Percentiles rank a stretch among this genome's conserved stretches.
Evolutionary conservation across 2,329 filamentous ascomycete species (phyloP).

Genomic region (Colletotrichum endophyticum): DNA sequence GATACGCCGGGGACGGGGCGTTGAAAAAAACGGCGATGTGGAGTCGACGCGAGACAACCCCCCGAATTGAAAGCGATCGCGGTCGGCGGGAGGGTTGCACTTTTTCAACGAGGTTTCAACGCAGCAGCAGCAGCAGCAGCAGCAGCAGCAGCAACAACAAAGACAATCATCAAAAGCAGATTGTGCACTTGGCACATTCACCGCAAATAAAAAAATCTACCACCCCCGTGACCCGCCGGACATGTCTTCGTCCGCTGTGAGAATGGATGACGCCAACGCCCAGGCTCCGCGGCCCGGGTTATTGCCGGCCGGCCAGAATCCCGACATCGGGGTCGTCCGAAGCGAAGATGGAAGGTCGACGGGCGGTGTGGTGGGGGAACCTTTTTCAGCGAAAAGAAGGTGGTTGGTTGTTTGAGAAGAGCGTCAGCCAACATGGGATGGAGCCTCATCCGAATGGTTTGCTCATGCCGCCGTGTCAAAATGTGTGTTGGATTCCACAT

Average conservation of each 20-base stretch:
- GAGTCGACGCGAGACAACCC: neutral
- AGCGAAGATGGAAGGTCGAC: neutral
- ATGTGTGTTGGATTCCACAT: neutral
- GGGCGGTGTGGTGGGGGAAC: neutral
- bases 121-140: too few relatives aligned
- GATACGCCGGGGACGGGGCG: neutral
- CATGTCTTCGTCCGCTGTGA: conserved; percentile 12
- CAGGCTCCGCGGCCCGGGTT: conserved; percentile 1
- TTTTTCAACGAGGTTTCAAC: neutral
- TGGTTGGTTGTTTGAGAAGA: neutral
- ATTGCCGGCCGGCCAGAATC: conserved; percentile 8
- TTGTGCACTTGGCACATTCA: neutral
- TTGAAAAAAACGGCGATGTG: neutral
- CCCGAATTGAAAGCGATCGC: neutral
- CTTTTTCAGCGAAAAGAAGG: neutral
- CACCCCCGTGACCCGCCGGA: neutral
- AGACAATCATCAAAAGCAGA: neutral
- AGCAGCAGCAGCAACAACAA: neutral
- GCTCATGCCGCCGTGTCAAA: neutral
- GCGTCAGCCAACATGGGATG: neutral
- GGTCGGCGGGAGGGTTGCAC: neutral
- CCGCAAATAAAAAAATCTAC: neutral
- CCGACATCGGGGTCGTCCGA: conserved; percentile 11
- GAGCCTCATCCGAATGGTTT: neutral
- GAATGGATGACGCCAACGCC: conserved; percentile 14